phyloP scores from a whole-genome alignment of 1,139 yeast genomes.

The Wickerhamomyces sp. region DNA sequence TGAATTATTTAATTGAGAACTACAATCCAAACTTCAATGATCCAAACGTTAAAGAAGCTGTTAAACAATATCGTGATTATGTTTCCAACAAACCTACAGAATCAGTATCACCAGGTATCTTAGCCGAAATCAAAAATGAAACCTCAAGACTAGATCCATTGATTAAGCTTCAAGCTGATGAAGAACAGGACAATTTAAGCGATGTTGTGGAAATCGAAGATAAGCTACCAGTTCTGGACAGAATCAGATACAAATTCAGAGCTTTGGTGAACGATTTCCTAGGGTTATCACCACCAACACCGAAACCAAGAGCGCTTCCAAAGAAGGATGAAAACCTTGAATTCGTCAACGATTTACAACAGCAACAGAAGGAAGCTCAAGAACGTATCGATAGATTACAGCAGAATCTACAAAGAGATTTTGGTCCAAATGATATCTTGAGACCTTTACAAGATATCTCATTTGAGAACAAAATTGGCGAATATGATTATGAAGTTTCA shows the following conservation, averaged over 20 bases:
- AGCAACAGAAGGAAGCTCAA: conserved; percentile 10
- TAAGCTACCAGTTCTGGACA: conserved; percentile 9
- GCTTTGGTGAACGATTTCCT: conserved; percentile 22
- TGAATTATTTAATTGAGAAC: conserved; percentile 44
- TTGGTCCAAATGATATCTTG: conserved; percentile 63
- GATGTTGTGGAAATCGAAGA: background rate
- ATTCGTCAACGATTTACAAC: conserved; percentile 19
- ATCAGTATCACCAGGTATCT: background rate
- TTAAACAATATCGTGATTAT: conserved; percentile 55
- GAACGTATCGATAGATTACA: conserved; percentile 7
- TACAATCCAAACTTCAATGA: conserved; percentile 92
- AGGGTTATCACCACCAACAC: conserved; percentile 11
- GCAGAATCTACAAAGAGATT: conserved; percentile 27
- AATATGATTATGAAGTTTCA: conserved; percentile 64
- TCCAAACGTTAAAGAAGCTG: conserved; percentile 75
- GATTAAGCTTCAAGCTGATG: too few relatives aligned
- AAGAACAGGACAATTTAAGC: background rate
- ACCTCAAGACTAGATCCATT: background rate
- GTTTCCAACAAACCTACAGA: conserved; percentile 12
- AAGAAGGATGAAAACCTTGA: conserved; percentile 12
- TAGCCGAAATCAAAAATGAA: conserved; percentile 1
- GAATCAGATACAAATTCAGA: conserved; percentile 13
- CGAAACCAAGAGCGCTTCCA: conserved; percentile 9
- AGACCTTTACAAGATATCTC: conserved; percentile 53
- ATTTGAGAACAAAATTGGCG: conserved; percentile 52